A percentile compares a stretch with the other conserved stretches of the same genome.
phyloP scores from a whole-genome alignment of 129 eudicot genomes.

The Artemisia annua region DNA sequence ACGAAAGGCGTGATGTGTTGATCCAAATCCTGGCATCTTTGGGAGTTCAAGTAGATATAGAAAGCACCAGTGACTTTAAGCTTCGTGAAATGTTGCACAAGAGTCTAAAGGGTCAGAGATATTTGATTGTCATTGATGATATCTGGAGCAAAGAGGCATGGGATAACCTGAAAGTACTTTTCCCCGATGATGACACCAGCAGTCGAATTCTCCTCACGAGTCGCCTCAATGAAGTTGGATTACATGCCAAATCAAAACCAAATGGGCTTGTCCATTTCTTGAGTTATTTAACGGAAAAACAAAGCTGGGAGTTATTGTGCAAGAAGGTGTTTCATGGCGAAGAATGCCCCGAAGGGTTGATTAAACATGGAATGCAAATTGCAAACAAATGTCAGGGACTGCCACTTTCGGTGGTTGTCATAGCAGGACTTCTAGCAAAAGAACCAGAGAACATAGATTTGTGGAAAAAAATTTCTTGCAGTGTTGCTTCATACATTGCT shows the following conservation, averaged over 20 bases:
- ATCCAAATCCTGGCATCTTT: slow-evolving; percentile 11
- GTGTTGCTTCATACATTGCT: not conserved
- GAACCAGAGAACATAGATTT: not conserved
- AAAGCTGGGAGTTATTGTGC: slow-evolving; percentile 26
- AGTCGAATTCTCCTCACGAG: slow-evolving; percentile 41
- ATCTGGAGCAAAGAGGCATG: slow-evolving; percentile 32
- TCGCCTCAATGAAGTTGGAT: slow-evolving; percentile 23
- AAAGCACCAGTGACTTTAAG: not conserved
- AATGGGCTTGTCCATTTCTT: slow-evolving; percentile 12
- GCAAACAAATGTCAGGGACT: slow-evolving; percentile 32
- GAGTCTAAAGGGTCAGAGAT: slow-evolving; percentile 19
- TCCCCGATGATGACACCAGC: slow-evolving; percentile 24
- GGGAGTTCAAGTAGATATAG: not conserved
- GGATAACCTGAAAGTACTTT: slow-evolving; percentile 21
- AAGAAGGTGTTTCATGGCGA: slow-evolving; percentile 20
- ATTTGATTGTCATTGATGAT: slow-evolving; percentile 45
- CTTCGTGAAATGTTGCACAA: slow-evolving; percentile 15
- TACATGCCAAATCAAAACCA: slow-evolving; percentile 2
- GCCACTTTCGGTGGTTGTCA: slow-evolving; percentile 36
- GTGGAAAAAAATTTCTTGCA: slow-evolving; percentile 8
- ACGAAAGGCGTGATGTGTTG: slow-evolving; percentile 8
- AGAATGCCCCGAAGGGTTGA: slow-evolving; percentile 4
- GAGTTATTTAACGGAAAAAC: not conserved
- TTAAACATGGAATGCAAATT: slow-evolving; percentile 22
- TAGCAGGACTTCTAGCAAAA: slow-evolving; percentile 37